Evolutionary conservation across 2,329 filamentous ascomycete genomes (phyloP).

Genomic region (Xylaria sp.): DNA sequence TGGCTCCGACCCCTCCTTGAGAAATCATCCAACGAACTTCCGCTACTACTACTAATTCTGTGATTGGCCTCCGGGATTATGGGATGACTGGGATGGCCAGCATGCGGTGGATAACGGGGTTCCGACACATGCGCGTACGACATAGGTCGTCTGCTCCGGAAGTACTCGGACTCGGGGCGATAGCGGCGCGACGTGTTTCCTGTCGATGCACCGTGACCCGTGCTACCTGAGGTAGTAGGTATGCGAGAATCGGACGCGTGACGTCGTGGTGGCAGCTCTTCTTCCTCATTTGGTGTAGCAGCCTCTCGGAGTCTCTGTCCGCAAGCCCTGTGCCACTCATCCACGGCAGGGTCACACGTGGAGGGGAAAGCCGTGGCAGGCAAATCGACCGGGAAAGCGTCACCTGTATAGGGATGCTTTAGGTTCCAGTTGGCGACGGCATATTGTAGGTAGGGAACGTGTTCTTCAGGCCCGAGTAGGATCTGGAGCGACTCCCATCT

Average conservation of each 20-base stretch:
- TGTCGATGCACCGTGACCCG: constrained; percentile 46
- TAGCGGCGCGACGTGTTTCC: constrained; percentile 38
- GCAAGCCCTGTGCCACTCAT: constrained; percentile 85
- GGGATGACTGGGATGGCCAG: constrained; percentile 38
- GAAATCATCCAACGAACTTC: constrained; percentile 56
- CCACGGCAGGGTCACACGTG: constrained; percentile 80
- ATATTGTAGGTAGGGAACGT: constrained; percentile 84
- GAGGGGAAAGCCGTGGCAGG: constrained; percentile 74
- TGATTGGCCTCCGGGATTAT: constrained; percentile 41
- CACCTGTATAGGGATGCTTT: constrained; percentile 77
- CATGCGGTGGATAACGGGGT: constrained; percentile 43
- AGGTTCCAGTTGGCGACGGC: constrained; percentile 83
- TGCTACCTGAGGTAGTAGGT: constrained; percentile 47
- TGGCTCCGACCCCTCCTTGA: constrained; percentile 61
- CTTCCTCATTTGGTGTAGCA: constrained; percentile 54
- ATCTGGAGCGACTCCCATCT: constrained; percentile 95
- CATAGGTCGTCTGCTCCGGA: constrained; percentile 53
- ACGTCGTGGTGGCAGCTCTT: constrained; percentile 43
- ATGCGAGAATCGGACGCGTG: constrained; percentile 44
- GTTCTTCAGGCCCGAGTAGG: constrained; percentile 86
- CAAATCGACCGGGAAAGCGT: constrained; percentile 71
- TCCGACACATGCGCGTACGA: constrained; percentile 46
- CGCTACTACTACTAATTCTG: constrained; percentile 49
- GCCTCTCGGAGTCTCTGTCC: constrained; percentile 76
- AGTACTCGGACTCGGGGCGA: constrained; percentile 52